Evolutionary conservation across 306 rosid species (phyloP).

Genomic region (Rubus idaeus): DNA sequence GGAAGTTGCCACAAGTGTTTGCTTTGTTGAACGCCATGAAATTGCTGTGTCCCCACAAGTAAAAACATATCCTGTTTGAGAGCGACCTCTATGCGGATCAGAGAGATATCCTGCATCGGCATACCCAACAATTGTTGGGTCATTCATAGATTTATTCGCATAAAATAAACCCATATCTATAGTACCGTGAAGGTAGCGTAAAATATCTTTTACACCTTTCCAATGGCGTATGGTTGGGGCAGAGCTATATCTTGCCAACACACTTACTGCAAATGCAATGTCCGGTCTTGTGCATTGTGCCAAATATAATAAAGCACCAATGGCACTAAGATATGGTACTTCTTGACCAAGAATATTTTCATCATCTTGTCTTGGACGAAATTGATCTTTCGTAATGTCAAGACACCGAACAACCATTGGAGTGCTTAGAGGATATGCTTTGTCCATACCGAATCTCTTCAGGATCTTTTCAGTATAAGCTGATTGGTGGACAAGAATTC

Average conservation of each 20-base stretch:
- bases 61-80: background rate
- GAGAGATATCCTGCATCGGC: no score
- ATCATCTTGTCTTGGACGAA: background rate
- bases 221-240: background rate
- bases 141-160: background rate
- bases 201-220: background rate
- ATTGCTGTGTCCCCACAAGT: background rate
- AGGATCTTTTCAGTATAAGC: no score
- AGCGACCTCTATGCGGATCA: background rate
- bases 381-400: background rate
- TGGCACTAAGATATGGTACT: background rate
- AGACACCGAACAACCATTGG: background rate
- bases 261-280: background rate
- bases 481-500: background rate
- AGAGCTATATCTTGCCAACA: background rate
- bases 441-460: no score
- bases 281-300: background rate
- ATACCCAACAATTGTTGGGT: background rate
- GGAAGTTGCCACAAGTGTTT: background rate
- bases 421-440: background rate
- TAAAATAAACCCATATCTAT: background rate
- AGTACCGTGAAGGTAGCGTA: background rate
- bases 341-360: background rate
- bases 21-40: background rate
- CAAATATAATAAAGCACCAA: background rate